A percentile compares a stretch with the other conserved stretches of the same genome.
Conservation (phyloP, 202 grass and related monocot species). For the Setaria viridis region DNA sequence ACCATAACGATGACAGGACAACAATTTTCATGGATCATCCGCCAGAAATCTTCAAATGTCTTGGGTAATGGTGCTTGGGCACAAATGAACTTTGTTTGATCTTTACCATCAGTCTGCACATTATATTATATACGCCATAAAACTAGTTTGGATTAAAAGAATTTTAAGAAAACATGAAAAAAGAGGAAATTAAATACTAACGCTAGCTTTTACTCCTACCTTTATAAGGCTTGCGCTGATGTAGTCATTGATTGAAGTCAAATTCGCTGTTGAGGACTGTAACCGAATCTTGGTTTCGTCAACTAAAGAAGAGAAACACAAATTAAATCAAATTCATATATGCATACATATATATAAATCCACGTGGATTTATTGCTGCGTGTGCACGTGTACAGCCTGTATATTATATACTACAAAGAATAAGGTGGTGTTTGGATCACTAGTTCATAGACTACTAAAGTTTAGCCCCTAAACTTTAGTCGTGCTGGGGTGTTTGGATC, state of each 20-base stretch:
- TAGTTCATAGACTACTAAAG: too few species aligned
- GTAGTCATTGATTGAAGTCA: slow-evolving; percentile 49
- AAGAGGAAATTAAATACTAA: background rate
- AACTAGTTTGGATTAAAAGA: too few species aligned
- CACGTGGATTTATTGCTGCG: background rate
- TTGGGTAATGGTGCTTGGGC: background rate
- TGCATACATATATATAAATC: background rate
- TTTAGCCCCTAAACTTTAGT: too few species aligned
- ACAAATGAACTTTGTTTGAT: too few species aligned
- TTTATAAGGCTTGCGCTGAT: slow-evolving; percentile 83
- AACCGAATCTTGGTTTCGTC: slow-evolving; percentile 61
- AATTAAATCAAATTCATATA: slow-evolving; percentile 29
- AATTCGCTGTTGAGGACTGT: slow-evolving; percentile 15
- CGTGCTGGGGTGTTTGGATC: too few species aligned
- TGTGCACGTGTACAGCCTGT: too few species aligned
- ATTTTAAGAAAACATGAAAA: background rate
- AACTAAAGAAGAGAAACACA: slow-evolving; percentile 55
- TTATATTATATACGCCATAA: background rate
- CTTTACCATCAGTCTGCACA: slow-evolving; percentile 34
- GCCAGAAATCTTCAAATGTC: slow-evolving; percentile 84
- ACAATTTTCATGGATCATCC: slow-evolving; percentile 74
- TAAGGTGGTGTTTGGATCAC: too few species aligned
- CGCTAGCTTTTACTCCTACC: slow-evolving; percentile 38
- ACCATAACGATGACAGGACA: slow-evolving; percentile 87
- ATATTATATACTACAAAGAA: too few species aligned